These are phyloP conservation scores for Cladosporium colombiae DNA, from an alignment of 2,329 filamentous ascomycete genomes.

Conservation along the genomic window DNA sequence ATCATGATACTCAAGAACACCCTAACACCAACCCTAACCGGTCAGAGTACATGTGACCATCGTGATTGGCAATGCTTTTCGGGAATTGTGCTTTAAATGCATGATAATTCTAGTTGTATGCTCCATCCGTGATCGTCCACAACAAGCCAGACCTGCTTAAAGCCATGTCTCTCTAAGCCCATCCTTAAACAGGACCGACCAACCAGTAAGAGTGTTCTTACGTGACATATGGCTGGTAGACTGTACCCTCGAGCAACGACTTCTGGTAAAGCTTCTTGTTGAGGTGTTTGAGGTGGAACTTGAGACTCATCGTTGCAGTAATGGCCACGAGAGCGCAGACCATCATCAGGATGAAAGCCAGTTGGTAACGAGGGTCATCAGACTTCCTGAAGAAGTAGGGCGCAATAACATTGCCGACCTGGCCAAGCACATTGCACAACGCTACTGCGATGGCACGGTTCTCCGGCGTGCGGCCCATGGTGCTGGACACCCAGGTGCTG, in stretches of 20 bases:
- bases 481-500: constrained; percentile 40
- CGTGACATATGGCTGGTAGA: constrained; percentile 16
- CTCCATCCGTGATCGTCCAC: too few relatives aligned
- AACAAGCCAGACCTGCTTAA: too few relatives aligned
- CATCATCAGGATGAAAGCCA: constrained; percentile 23
- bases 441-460: constrained; percentile 42
- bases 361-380: constrained; percentile 18
- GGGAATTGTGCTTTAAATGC: too few relatives aligned
- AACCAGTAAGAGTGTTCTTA: constrained; percentile 24
- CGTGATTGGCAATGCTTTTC: too few relatives aligned
- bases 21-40: neutral
- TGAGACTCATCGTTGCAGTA: constrained; percentile 3
- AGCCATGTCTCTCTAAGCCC: too few relatives aligned
- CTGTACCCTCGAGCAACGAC: constrained; percentile 1
- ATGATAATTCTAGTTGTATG: too few relatives aligned
- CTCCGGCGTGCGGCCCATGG: constrained; percentile 41
- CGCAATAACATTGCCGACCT: constrained; percentile 44
- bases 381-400: constrained; percentile 42
- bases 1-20: neutral
- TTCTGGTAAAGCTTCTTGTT: constrained; percentile 21
- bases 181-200: too few relatives aligned
- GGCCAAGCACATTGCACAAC: constrained; percentile 42
- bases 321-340: constrained; percentile 19
- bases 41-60: too few relatives aligned
- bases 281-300: constrained; percentile 21